phyloP scores from a whole-genome alignment of 2,329 filamentous ascomycete species.

The Atkinsonella texensis region DNA sequence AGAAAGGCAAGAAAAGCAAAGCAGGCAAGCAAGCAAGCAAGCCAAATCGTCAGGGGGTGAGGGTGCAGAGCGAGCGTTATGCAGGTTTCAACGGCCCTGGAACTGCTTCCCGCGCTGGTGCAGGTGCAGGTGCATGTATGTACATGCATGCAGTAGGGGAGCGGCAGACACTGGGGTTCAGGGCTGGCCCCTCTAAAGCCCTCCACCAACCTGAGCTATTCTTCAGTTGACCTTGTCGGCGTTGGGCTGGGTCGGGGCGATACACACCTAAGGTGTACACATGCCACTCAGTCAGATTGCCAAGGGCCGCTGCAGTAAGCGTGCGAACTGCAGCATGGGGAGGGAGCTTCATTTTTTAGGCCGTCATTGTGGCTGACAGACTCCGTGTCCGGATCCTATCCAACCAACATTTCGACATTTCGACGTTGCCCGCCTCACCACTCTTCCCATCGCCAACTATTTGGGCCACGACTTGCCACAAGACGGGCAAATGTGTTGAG shows the following conservation, averaged over 20 bases:
- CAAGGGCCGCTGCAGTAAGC: background rate
- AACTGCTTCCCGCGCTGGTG: background rate
- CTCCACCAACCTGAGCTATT: too few species aligned
- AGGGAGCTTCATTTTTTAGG: too few species aligned
- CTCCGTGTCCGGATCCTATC: too few species aligned
- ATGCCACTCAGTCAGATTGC: background rate
- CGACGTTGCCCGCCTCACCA: background rate
- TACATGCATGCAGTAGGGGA: too few species aligned
- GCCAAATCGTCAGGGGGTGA: too few species aligned
- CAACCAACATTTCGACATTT: background rate
- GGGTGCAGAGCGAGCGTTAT: too few species aligned
- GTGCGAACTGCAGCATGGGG: too few species aligned
- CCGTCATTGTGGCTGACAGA: background rate
- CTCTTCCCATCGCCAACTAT: background rate
- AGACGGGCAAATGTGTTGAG: background rate
- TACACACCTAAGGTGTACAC: background rate
- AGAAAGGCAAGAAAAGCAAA: too few species aligned
- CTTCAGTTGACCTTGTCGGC: too few species aligned
- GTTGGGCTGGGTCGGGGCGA: background rate
- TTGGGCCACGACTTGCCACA: background rate
- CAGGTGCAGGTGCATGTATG: background rate
- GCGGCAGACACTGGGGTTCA: background rate
- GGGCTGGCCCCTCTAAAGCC: background rate
- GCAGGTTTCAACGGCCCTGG: too few species aligned
- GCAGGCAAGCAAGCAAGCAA: too few species aligned